These are phyloP conservation scores for Geosmithia putterillii DNA, from an alignment of 2,329 filamentous ascomycete genomes.

Conservation along the genomic window DNA sequence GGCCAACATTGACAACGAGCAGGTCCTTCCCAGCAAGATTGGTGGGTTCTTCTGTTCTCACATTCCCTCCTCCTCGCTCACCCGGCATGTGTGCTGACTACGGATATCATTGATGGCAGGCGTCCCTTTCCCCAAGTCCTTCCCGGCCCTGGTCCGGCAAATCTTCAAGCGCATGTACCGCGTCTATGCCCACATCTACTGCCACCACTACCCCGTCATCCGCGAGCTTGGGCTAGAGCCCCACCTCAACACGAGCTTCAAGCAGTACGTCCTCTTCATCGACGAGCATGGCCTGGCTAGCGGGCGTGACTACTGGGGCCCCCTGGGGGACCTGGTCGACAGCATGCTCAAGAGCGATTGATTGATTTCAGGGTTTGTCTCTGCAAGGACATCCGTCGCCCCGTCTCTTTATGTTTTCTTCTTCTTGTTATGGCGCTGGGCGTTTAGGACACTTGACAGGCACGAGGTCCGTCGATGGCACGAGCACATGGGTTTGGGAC, in stretches of 20 bases:
- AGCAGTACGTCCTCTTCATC: conserved; percentile 98
- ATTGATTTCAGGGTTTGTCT: conserved; percentile 8
- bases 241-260: conserved; percentile 98
- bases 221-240: conserved; percentile 91
- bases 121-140: conserved; percentile 88
- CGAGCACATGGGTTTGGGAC: too few species aligned
- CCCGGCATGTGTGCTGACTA: conserved; percentile 5
- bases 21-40: conserved; percentile 87
- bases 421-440: not conserved
- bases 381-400: not conserved
- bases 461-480: too few species aligned
- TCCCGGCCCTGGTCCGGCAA: conserved; percentile 77
- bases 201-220: conserved; percentile 96
- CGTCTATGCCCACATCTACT: conserved; percentile 98
- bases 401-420: not conserved
- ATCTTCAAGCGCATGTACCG: conserved; percentile 99
- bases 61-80: not conserved
- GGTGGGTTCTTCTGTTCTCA: conserved; percentile 45
- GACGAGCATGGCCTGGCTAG: conserved; percentile 89
- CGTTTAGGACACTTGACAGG: conserved; percentile 1
- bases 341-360: conserved; percentile 93
- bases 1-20: conserved; percentile 87
- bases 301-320: conserved; percentile 96
- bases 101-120: conserved; percentile 32
- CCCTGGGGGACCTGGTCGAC: conserved; percentile 87